Evolutionary conservation across 1,284 basidiomycete genomes (phyloP), one percentile per base, ranked within the genome.

Genomic region (Ceratobasidium sp.): DNA sequence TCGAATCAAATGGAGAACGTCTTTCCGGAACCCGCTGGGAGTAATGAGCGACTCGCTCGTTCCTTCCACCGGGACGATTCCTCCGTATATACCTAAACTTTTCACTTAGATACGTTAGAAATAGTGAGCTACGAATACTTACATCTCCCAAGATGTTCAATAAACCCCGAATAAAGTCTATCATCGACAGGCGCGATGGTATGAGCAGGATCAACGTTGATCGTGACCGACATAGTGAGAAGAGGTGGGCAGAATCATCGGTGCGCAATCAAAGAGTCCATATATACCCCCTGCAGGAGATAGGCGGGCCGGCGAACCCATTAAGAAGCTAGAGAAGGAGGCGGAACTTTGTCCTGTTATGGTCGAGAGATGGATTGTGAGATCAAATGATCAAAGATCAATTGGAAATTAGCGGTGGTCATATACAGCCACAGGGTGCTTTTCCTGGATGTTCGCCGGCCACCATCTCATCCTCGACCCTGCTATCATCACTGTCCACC

Each of bases 111-210:
- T 58, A 20, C 47, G 47, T 51, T 7, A 20, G 47, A 51, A 51
- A 51, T 5, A 31, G 15, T 7, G 4, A 56, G 15, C 23, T 8
- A 28, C 26, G 10, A 56, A 80, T n/a, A 51, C 69, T 60, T 31
- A 73, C 90, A 90, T 67, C 90, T 82, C 0, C 87, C 88, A 81
- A 90, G 86, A 79, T 90, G 89, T 81, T 90, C 89, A 31, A 89
- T 86, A 82, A 90, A 91, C 1, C 89, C 89, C 31, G 88, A 88
- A 82, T 89, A 90, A 80, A 90, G 86, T 39, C 78, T 79, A 28
- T 61, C 54, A 58, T 77, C 73, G 20, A 78, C 75, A 20, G 56
- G 65, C 20, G 74, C 73, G 31, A 78, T 75, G 49, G 65, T 49
- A 15, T 75, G 63, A 8, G 74, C 56, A 1, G 77, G 77, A 58